These are phyloP conservation scores for Kodamaea fukazawae DNA, from an alignment of 805 yeast species.

Conservation along the genomic window DNA sequence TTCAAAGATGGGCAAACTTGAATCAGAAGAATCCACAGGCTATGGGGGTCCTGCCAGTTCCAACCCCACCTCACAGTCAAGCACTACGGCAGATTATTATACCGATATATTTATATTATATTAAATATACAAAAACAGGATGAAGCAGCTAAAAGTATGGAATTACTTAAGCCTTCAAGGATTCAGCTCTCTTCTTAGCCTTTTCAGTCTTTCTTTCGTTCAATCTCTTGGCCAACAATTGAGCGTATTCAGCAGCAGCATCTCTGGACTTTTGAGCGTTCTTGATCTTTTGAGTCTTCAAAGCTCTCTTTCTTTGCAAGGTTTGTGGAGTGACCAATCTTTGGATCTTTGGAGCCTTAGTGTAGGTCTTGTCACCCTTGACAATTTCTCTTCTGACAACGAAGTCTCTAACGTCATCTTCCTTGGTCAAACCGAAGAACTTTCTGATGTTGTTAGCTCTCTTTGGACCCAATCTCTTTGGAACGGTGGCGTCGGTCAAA, in stretches of 20 bases:
- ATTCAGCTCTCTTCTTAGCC: conserved; percentile 99
- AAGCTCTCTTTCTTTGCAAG: conserved; percentile 98
- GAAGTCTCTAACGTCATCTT: conserved; percentile 77
- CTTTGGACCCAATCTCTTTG: conserved; percentile 99
- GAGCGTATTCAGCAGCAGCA: conserved; percentile 99
- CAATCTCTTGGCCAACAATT: conserved; percentile 95
- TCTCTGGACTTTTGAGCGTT: conserved; percentile 99
- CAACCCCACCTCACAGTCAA: too few relatives aligned
- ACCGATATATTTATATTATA: conserved; percentile 10
- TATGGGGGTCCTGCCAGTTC: too few relatives aligned
- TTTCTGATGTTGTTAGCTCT: conserved; percentile 99
- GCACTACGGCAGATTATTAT: too few relatives aligned
- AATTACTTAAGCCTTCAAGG: conserved; percentile 75
- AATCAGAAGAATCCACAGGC: too few relatives aligned
- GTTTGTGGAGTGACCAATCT: conserved; percentile 99
- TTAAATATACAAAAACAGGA: conserved; percentile 24
- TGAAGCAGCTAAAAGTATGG: conserved; percentile 5
- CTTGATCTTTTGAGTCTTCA: conserved; percentile 88
- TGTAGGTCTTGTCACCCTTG: conserved; percentile 97
- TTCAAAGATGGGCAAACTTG: too few relatives aligned
- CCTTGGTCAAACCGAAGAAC: conserved; percentile 97
- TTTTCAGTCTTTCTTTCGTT: conserved; percentile 97
- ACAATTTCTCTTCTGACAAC: conserved; percentile 97
- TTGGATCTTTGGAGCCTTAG: conserved; percentile 99
- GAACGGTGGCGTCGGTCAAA: conserved; percentile 88